These are phyloP conservation scores for Dioscorea dumetorum DNA, from an alignment of 106 monocot genomes.

Conservation along the genomic window DNA sequence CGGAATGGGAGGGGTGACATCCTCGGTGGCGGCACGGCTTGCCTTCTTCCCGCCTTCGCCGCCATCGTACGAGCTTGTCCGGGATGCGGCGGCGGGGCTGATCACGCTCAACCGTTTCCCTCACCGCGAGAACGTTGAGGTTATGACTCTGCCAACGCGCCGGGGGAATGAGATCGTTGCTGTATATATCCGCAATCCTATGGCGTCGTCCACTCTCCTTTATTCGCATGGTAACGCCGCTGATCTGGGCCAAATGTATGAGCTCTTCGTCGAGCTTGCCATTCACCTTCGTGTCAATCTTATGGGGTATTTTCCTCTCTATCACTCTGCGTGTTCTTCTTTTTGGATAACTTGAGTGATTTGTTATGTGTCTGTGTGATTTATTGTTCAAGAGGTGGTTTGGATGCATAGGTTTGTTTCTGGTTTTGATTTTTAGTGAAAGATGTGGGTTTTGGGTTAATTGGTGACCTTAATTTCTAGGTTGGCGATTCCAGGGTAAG, in stretches of 20 bases:
- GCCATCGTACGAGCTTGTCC: constrained; percentile 24
- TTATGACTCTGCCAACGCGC: constrained; percentile 18
- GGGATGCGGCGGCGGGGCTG: constrained; percentile 15
- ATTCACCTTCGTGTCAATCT: constrained; percentile 39
- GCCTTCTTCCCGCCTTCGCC: constrained; percentile 42
- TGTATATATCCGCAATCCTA: constrained; percentile 29
- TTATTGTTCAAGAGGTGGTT: too few species aligned
- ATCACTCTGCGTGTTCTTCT: too few species aligned
- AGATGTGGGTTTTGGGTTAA: too few species aligned
- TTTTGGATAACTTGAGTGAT: too few species aligned
- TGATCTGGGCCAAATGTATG: constrained; percentile 46
- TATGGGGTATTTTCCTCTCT: constrained; percentile 13
- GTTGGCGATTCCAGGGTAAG: too few species aligned
- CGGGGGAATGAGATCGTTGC: constrained; percentile 32
- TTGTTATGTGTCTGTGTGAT: too few species aligned
- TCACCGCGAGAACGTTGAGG: constrained; percentile 37
- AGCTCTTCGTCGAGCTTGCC: constrained; percentile 43
- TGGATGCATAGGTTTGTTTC: too few species aligned
- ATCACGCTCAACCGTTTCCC: constrained; percentile 21
- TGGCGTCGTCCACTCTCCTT: constrained; percentile 29
- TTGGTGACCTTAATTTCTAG: too few species aligned
- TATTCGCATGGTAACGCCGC: constrained; percentile 48
- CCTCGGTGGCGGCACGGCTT: constrained; percentile 36
- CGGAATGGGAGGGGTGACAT: constrained; percentile 45
- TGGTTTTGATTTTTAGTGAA: too few species aligned